Base-by-base conservation (phyloP, 495 filamentous ascomycete species). In the Talaromyces nanjingensis region DNA sequence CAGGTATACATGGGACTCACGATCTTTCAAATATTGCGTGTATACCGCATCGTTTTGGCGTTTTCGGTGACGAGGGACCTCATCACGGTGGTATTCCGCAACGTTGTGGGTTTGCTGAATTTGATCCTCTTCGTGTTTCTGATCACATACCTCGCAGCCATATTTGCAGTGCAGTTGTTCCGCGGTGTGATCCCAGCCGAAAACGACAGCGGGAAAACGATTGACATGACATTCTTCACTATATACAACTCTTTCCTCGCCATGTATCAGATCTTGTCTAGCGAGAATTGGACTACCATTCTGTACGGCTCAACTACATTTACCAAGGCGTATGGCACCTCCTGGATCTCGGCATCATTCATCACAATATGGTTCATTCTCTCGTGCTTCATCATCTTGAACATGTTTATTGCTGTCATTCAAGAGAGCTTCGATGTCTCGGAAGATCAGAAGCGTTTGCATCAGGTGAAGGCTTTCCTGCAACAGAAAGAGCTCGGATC, bases 341-440 rank as follows among this genome's bases (percentile, higher is more conserved):
- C 89, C n/a, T 99, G 96, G 96, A 92, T 97, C 55, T 92, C 91
- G 12, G 93, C 96, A 42, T 83, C 90, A 3, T 99, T 99, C 71
- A 82, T 98, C 68, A 89, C 96, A 60, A 77, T 92, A 64, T 99
- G 94, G 94, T 97, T 96, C 72, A 93, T 97, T 66, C 83, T 99
- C 20, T 84, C 91, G 27, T 96, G 92, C 70, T 97, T 98, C 71
- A 97, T 99, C 77, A 84, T 98, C 54, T 79, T 99, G 80, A 99
- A 97, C 72, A 99, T 99, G 94, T 99, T 99, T 77, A 99, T 99
- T 90, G 94, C 94, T 77, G 94, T 99, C 77, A 97, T 99, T 64
- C 94, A 99, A 74, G 94, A 99, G 72, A 99, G 96, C 71, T 99
- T 99, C 71, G 94, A 99, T 76, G 92, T 99, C n/a, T 93, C 92